Percentiles rank a stretch among this genome's conserved stretches.
Evolutionary conservation across 2,329 filamentous ascomycete species (phyloP).

Genomic region (Magnaporthiopsis rhizophila): DNA sequence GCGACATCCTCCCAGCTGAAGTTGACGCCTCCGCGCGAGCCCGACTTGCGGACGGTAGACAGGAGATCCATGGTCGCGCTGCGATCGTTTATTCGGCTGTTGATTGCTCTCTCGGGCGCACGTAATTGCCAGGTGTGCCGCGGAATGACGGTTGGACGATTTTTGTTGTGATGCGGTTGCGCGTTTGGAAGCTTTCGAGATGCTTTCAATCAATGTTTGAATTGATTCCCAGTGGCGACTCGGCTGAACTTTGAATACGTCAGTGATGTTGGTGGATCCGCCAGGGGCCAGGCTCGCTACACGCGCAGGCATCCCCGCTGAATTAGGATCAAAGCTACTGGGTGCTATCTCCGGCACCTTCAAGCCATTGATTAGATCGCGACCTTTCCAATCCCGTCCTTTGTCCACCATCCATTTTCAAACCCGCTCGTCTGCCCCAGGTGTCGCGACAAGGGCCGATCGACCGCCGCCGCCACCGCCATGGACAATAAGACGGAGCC

Average conservation of each 20-base stretch:
- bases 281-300: neutral
- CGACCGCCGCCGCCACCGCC: constrained; percentile 7
- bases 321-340: neutral
- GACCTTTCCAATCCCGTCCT: neutral
- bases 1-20: constrained; percentile 97
- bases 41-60: constrained; percentile 80
- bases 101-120: neutral
- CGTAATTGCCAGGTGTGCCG: neutral
- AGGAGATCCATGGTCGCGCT: constrained; percentile 72
- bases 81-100: neutral
- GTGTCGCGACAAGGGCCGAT: no score
- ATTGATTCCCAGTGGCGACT: neutral
- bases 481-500: constrained; percentile 41
- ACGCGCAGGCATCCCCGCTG: no score
- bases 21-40: constrained; percentile 87
- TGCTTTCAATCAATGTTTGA: neutral
- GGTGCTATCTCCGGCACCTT: neutral
- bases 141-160: neutral
- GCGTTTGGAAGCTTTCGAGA: no score
- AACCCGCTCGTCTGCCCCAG: neutral
- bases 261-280: neutral
- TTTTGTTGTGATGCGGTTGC: neutral
- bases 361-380: neutral
- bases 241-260: neutral
- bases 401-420: neutral